Percentiles rank a stretch among this genome's conserved stretches.
phyloP scores from a whole-genome alignment of 768 basidiomycete species.

The Russula vinacea region DNA sequence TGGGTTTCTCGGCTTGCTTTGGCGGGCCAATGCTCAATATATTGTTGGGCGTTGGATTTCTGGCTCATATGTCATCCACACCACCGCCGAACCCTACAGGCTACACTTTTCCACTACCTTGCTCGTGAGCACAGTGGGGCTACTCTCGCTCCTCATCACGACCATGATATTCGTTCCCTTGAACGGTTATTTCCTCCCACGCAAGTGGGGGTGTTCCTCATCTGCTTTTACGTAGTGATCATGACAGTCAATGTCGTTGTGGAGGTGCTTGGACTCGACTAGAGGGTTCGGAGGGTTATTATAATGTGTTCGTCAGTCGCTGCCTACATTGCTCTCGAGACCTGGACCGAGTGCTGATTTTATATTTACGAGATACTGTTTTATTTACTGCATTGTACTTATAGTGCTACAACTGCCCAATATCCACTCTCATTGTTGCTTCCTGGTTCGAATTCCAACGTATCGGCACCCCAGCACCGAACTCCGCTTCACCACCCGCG shows the following conservation, averaged over 20 bases:
- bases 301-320: constrained; percentile 12
- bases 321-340: background rate
- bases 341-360: constrained; percentile 7
- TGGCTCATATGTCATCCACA: constrained; percentile 77
- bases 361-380: constrained; percentile 4
- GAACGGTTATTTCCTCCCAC: constrained; percentile 76
- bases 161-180: constrained; percentile 83
- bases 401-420: constrained; percentile 3
- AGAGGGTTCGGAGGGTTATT: background rate
- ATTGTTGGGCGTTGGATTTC: constrained; percentile 89
- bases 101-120: constrained; percentile 81
- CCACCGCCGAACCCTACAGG: constrained; percentile 59
- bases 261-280: constrained; percentile 48
- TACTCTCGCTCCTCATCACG: constrained; percentile 68
- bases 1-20: constrained; percentile 95
- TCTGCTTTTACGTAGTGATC: constrained; percentile 65
- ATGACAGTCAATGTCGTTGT: constrained; percentile 80
- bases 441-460: constrained; percentile 22
- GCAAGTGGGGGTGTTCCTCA: constrained; percentile 82
- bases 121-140: constrained; percentile 75
- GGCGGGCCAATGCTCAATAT: constrained; percentile 93
- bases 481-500: constrained; percentile 30
- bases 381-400: constrained; percentile 13
- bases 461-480: constrained; percentile 10
- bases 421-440: background rate